phyloP scores from a whole-genome alignment of 805 yeast species.

The Kodamaea laetipori region DNA sequence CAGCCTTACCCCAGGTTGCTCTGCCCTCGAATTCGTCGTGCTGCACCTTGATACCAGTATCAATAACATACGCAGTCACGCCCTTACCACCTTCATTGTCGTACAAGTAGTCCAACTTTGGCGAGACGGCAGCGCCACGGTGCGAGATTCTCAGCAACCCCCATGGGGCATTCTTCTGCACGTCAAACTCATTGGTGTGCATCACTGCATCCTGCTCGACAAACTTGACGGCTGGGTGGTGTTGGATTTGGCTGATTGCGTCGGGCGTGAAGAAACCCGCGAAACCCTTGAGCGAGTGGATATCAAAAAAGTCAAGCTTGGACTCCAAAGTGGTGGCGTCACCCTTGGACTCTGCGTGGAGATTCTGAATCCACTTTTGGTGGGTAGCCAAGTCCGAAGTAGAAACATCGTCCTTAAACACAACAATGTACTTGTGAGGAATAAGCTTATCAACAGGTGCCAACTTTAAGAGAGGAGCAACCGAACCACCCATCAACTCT shows the following conservation, averaged over 20 bases:
- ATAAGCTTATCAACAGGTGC: conserved; percentile 8
- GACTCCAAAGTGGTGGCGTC: conserved; percentile 12
- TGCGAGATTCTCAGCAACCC: conserved; percentile 43
- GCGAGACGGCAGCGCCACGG: conserved; percentile 26
- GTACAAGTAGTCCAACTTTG: conserved; percentile 40
- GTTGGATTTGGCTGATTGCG: conserved; percentile 18
- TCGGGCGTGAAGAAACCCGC: conserved; percentile 23
- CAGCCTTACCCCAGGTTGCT: conserved; percentile 54
- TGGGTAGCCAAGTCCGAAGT: conserved; percentile 9
- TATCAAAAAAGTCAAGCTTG: conserved; percentile 15
- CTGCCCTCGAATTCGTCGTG: conserved; percentile 69
- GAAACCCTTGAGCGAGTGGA: conserved; percentile 20
- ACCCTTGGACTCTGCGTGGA: conserved; percentile 2
- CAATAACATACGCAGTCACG: conserved; percentile 77
- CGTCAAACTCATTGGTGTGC: conserved; percentile 26
- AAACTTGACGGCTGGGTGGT: conserved; percentile 21
- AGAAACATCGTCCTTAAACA: conserved; percentile 14
- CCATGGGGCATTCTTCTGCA: conserved; percentile 44
- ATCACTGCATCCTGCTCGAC: conserved; percentile 27
- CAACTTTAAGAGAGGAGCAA: conserved; percentile 7
- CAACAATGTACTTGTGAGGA: conserved; percentile 17
- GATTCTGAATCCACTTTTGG: conserved; percentile 12
- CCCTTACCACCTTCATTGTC: conserved; percentile 48
- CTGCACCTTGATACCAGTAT: conserved; percentile 70
- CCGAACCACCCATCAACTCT: background rate